These are phyloP conservation scores for Coriaria nepalensis DNA, from an alignment of 306 rosid genomes.

Conservation along the genomic window DNA sequence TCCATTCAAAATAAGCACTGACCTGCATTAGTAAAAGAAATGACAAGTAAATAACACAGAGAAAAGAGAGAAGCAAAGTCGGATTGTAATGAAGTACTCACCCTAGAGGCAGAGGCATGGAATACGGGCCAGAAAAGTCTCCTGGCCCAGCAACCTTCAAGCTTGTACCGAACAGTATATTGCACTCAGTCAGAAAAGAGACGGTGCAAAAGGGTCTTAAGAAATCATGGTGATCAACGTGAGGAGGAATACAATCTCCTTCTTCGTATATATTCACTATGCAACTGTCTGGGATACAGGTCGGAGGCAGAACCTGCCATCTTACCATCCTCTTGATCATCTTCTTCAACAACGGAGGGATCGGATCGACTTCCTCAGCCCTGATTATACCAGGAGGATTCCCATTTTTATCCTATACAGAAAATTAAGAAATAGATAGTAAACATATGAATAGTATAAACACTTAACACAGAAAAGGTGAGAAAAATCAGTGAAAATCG, in stretches of 20 bases:
- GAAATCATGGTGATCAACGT: constrained; percentile 55
- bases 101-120: constrained; percentile 36
- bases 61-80: constrained; percentile 3
- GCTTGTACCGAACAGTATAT: constrained; percentile 33
- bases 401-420: constrained; percentile 40
- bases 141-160: constrained; percentile 21
- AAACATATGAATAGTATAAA: neutral
- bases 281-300: constrained; percentile 52
- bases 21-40: constrained; percentile 18
- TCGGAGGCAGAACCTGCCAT: constrained; percentile 33
- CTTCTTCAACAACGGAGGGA: constrained; percentile 48
- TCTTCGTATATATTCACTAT: constrained; percentile 55
- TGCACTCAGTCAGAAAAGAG: constrained; percentile 30
- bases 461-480: neutral
- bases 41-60: neutral
- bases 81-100: constrained; percentile 8
- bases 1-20: constrained; percentile 34
- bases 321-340: constrained; percentile 40
- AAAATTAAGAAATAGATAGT: neutral
- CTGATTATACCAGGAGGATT: constrained; percentile 47
- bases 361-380: constrained; percentile 39
- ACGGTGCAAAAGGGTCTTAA: constrained; percentile 37
- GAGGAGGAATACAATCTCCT: constrained; percentile 68
- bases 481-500: neutral
- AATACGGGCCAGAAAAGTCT: constrained; percentile 32